Conservation (phyloP, 805 yeast species). For the Saturnispora serradocipensis region DNA sequence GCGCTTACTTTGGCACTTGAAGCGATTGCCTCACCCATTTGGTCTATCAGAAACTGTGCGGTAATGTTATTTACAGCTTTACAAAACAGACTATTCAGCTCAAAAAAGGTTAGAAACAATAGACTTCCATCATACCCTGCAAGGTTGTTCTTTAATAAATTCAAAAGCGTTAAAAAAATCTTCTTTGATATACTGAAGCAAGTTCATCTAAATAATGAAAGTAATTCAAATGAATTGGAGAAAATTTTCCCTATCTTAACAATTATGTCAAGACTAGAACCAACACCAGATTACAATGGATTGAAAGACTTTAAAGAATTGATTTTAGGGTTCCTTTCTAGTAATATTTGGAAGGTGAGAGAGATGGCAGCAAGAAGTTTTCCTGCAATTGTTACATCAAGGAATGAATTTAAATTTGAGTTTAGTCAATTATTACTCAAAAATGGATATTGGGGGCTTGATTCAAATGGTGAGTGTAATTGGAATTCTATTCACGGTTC, state of each 20-base stretch:
- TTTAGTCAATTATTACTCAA: constrained; percentile 15
- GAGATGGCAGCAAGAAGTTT: constrained; percentile 77
- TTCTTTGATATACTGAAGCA: constrained; percentile 36
- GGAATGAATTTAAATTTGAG: constrained; percentile 23
- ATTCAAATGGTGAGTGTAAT: constrained; percentile 6
- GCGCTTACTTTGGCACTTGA: constrained; percentile 54
- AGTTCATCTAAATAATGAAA: constrained; percentile 26
- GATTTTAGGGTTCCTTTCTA: constrained; percentile 39
- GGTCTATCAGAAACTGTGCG: constrained; percentile 90
- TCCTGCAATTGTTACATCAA: constrained; percentile 36
- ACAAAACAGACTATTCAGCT: constrained; percentile 73
- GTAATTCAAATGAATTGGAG: constrained; percentile 28
- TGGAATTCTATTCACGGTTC: constrained; percentile 54
- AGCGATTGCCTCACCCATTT: constrained; percentile 54
- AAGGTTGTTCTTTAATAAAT: constrained; percentile 61
- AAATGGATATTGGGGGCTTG: not conserved
- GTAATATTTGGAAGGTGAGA: constrained; percentile 70
- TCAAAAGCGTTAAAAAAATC: constrained; percentile 40
- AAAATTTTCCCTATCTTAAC: constrained; percentile 69
- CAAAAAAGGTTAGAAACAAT: constrained; percentile 30
- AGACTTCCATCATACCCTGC: constrained; percentile 29
- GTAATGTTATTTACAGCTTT: constrained; percentile 86
- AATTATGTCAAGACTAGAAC: constrained; percentile 58
- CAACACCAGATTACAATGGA: constrained; percentile 46
- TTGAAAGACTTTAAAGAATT: constrained; percentile 43